Conservation (phyloP, 225 moss, liverwort and hornwort species). For the Pleurozium schreberi region DNA sequence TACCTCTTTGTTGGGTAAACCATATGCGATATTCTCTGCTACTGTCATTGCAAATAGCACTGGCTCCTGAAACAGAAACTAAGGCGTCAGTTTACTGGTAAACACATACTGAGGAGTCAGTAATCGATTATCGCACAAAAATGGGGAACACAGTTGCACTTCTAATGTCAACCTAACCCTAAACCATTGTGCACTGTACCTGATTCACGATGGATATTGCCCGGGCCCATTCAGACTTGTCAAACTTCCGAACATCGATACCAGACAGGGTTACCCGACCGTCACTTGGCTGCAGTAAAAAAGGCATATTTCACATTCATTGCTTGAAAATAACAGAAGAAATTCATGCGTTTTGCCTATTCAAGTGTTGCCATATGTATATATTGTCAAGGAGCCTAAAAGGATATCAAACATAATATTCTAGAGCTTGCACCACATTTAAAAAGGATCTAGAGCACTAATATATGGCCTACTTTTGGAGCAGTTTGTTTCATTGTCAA, state of each 20-base stretch:
- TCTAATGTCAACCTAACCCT: not conserved
- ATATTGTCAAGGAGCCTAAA: not conserved
- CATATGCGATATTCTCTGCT: conserved; percentile 93
- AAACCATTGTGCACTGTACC: conserved; percentile 11
- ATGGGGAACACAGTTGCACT: not conserved
- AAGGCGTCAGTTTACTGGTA: not conserved
- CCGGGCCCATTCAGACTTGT: conserved; percentile 95
- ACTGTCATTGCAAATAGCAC: conserved; percentile 98
- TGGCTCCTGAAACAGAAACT: conserved; percentile 56
- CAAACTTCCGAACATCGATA: conserved; percentile 88
- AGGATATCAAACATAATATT: not conserved
- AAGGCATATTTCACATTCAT: not conserved
- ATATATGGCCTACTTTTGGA: not conserved
- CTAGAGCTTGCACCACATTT: not conserved
- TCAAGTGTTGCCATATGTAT: not conserved
- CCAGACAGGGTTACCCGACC: conserved; percentile 85
- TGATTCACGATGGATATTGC: conserved; percentile 95
- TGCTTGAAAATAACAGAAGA: not conserved
- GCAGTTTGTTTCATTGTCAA: not conserved
- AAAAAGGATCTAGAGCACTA: not conserved
- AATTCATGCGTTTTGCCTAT: not conserved
- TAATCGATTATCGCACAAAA: not conserved
- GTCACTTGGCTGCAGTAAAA: conserved; percentile 57
- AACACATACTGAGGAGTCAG: not conserved
- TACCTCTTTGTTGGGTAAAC: conserved; percentile 71